A percentile compares a stretch with the other conserved stretches of the same genome.
phyloP scores from a whole-genome alignment of 2,329 filamentous ascomycete genomes.

The Zasmidium citrigriseum region DNA sequence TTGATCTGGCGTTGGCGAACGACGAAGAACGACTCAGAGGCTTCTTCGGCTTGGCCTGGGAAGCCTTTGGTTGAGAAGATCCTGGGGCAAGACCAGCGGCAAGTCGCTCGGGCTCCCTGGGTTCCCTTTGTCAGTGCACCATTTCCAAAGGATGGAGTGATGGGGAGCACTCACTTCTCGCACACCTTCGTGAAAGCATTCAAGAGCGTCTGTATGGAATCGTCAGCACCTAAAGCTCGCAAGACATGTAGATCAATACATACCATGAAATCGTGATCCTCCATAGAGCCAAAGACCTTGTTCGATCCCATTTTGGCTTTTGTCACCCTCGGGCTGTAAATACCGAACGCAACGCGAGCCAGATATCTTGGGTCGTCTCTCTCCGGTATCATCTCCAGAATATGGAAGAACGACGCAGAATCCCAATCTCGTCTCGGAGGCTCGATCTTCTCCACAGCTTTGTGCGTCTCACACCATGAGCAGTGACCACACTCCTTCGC shows the following conservation, averaged over 20 bases:
- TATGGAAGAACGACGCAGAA: conserved; percentile 39
- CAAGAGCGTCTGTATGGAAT: conserved; percentile 14
- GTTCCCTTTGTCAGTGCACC: not conserved
- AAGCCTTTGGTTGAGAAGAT: not conserved
- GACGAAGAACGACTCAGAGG: not conserved
- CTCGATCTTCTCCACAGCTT: conserved; percentile 39
- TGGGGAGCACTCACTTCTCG: conserved; percentile 12
- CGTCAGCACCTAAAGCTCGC: conserved; percentile 2
- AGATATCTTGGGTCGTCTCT: conserved; percentile 62
- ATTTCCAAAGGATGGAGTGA: no score
- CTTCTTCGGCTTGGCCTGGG: not conserved
- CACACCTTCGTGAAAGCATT: conserved; percentile 26
- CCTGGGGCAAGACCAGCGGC: not conserved
- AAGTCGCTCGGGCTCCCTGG: not conserved
- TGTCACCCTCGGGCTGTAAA: conserved; percentile 58
- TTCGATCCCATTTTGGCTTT: conserved; percentile 50
- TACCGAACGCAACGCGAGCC: conserved; percentile 63
- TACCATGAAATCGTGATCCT: conserved; percentile 56
- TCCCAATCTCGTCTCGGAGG: conserved; percentile 45
- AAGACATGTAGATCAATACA: conserved; percentile 11
- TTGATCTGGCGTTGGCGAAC: not conserved
- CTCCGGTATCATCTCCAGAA: conserved; percentile 49
- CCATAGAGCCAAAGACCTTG: conserved; percentile 55
- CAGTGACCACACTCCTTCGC: conserved; percentile 53
- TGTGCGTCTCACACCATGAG: conserved; percentile 47